Percentiles rank a stretch among this genome's conserved stretches.
Conservation (phyloP, 495 filamentous ascomycete genomes). For the Penicillium lagena region DNA sequence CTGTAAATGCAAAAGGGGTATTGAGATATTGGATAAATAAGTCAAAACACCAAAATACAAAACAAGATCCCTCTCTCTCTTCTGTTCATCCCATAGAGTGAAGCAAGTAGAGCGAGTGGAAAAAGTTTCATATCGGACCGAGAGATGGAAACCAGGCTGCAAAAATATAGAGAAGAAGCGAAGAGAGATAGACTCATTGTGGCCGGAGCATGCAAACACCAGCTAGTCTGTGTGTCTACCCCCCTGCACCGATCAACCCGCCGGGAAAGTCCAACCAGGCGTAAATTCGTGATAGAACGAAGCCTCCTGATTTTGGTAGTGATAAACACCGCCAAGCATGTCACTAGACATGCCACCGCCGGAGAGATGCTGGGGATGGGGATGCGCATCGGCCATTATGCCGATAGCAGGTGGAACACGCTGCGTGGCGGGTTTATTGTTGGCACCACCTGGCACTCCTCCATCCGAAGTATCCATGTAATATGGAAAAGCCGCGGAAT, state of each 20-base stretch:
- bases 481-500: conserved; percentile 12
- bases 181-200: conserved; percentile 1
- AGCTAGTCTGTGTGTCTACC: too few species aligned
- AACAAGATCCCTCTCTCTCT: background rate
- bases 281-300: conserved; percentile 20
- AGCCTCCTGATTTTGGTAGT: conserved; percentile 17
- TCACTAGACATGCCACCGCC: conserved; percentile 15
- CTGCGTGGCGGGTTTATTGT: too few species aligned
- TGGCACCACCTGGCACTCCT: too few species aligned
- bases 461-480: conserved; percentile 9
- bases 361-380: conserved; percentile 8
- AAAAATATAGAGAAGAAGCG: conserved; percentile 9
- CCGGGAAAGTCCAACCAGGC: conserved; percentile 27
- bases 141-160: background rate
- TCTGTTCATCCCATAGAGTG: background rate
- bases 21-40: background rate
- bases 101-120: background rate
- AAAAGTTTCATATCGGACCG: background rate
- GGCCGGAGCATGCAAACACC: background rate
- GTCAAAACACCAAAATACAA: conserved; percentile 1
- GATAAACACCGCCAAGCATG: conserved; percentile 20
- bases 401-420: conserved; percentile 1
- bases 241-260: conserved; percentile 4
- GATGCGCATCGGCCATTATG: conserved; percentile 9
- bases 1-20: background rate